Evolutionary conservation across 2,329 filamentous ascomycete genomes (phyloP).

Genomic region (Coleophoma eucalyptorum): DNA sequence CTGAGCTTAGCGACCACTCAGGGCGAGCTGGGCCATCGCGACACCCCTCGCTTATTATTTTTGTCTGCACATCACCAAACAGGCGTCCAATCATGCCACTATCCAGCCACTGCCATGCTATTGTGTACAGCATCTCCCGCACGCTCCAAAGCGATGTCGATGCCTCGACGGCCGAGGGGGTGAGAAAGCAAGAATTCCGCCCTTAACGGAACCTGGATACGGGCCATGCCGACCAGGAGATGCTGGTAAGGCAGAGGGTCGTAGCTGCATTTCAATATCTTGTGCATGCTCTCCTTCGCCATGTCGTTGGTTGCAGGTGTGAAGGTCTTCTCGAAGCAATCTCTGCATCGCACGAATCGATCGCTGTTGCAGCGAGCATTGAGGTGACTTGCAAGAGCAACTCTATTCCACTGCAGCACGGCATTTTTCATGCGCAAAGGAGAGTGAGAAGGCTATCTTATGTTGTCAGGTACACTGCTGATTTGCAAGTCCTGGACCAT

Average conservation of each 20-base stretch:
- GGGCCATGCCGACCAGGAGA: background rate
- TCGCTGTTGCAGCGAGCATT: background rate
- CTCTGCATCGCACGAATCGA: constrained; percentile 1
- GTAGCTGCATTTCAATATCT: background rate
- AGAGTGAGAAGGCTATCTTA: too few relatives aligned
- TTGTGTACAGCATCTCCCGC: background rate
- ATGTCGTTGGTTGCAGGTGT: background rate
- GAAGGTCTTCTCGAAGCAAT: background rate
- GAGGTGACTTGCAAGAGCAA: background rate
- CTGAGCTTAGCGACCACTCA: background rate
- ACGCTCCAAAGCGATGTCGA: background rate
- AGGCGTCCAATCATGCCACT: background rate
- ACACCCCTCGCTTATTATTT: background rate
- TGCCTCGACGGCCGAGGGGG: background rate
- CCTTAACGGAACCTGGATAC: background rate
- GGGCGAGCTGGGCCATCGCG: background rate
- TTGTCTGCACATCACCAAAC: background rate
- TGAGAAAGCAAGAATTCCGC: too few relatives aligned
- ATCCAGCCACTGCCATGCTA: background rate
- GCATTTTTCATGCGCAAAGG: background rate
- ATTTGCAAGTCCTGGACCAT: too few relatives aligned
- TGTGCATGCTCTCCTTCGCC: background rate
- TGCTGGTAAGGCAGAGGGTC: background rate
- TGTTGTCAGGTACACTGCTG: too few relatives aligned
- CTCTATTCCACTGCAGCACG: background rate